These are phyloP conservation scores for Ascoidea tarda DNA, from an alignment of 805 yeast genomes.

Conservation along the genomic window DNA sequence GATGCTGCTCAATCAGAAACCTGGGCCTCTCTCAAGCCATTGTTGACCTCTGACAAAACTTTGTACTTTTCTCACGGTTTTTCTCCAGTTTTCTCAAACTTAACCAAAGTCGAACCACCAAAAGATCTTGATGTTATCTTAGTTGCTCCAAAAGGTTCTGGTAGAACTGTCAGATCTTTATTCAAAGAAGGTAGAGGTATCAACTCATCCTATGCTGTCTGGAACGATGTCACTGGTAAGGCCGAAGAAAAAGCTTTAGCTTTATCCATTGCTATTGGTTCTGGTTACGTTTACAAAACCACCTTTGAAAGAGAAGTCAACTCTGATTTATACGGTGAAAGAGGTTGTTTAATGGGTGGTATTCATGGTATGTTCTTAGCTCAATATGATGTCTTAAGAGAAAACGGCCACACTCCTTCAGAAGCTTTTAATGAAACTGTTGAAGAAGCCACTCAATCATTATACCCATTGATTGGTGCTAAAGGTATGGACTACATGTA, in stretches of 20 bases:
- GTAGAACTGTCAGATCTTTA: constrained; percentile 97
- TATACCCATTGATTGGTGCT: constrained; percentile 97
- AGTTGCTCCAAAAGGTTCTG: constrained; percentile 99
- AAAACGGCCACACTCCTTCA: constrained; percentile 98
- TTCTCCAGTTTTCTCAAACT: constrained; percentile 97
- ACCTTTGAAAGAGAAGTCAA: constrained; percentile 98
- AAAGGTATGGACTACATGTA: constrained; percentile 99
- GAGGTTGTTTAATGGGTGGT: constrained; percentile 99
- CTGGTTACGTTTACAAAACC: constrained; percentile 99
- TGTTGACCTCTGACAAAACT: constrained; percentile 93
- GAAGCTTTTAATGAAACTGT: constrained; percentile 99
- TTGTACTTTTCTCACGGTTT: constrained; percentile 99
- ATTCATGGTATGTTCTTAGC: constrained; percentile 99
- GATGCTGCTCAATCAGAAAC: constrained; percentile 99
- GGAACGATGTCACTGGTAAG: constrained; percentile 98
- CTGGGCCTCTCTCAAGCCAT: constrained; percentile 78
- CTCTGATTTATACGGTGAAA: constrained; percentile 99
- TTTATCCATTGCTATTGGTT: constrained; percentile 96
- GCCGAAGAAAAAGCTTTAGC: constrained; percentile 99
- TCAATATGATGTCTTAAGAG: constrained; percentile 98
- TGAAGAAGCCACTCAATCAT: constrained; percentile 99
- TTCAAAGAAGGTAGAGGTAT: constrained; percentile 99
- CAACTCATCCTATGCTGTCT: constrained; percentile 98
- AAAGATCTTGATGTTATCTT: constrained; percentile 88
- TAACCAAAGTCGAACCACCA: constrained; percentile 95